Conservation (phyloP, 495 filamentous ascomycete genomes). For the Hapsidospora chrysogenum region DNA sequence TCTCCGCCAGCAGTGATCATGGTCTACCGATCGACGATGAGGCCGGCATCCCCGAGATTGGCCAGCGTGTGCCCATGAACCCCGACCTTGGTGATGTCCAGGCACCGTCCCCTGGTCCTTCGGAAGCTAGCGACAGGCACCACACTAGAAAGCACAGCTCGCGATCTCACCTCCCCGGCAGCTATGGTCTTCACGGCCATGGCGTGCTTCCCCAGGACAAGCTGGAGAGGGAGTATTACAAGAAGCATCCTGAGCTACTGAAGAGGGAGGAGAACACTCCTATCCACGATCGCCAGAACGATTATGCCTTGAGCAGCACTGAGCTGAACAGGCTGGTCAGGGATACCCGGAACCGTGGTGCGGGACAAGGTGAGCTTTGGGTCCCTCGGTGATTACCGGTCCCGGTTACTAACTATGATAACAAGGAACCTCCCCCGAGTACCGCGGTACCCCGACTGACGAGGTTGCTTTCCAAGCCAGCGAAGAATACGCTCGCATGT, state of each 20-base stretch:
- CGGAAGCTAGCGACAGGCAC: slow-evolving; percentile 36
- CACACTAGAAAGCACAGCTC: slow-evolving; percentile 42
- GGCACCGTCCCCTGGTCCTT: slow-evolving; percentile 74
- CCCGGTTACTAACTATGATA: slow-evolving; percentile 15
- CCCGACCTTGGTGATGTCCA: slow-evolving; percentile 91
- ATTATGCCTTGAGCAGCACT: slow-evolving; percentile 80
- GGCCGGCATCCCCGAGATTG: slow-evolving; percentile 81
- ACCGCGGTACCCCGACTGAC: slow-evolving; percentile 52
- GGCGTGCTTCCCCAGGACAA: slow-evolving; percentile 50
- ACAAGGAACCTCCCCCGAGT: slow-evolving; percentile 24
- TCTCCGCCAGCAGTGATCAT: slow-evolving; percentile 29
- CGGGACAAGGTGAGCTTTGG: slow-evolving; percentile 41
- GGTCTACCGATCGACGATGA: slow-evolving; percentile 40
- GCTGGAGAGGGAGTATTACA: slow-evolving; percentile 76
- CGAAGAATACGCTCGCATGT: slow-evolving; percentile 58
- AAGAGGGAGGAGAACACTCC: slow-evolving; percentile 44
- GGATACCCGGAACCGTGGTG: slow-evolving; percentile 46
- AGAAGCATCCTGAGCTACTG: slow-evolving; percentile 68
- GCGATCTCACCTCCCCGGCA: slow-evolving; percentile 45
- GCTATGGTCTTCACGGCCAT: slow-evolving; percentile 78
- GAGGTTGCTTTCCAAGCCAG: slow-evolving; percentile 68
- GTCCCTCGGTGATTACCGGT: slow-evolving; percentile 2
- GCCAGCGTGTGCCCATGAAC: slow-evolving; percentile 83
- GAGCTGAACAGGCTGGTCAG: slow-evolving; percentile 83
- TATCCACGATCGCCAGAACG: slow-evolving; percentile 45